phyloP scores from a whole-genome alignment of 495 filamentous ascomycete species.

The Hypoxylon lienhwacheense region DNA sequence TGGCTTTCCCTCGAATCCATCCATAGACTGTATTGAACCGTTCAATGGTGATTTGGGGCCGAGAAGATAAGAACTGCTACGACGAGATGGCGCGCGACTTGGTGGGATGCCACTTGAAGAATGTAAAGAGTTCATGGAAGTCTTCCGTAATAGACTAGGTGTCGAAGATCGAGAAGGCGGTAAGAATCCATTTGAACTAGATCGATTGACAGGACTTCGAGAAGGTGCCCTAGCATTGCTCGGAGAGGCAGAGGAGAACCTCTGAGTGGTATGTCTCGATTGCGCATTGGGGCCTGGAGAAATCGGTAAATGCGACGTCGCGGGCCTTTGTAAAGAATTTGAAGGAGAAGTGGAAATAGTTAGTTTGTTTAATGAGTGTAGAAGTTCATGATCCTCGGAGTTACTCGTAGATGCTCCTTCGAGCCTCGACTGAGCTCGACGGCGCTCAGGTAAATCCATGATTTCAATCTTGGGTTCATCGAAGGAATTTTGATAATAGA shows the following conservation, averaged over 20 bases:
- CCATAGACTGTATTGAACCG: conserved; percentile 31
- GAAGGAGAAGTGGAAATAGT: conserved; percentile 42
- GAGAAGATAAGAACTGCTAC: conserved; percentile 54
- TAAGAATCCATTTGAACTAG: conserved; percentile 35
- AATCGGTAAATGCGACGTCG: conserved; percentile 35
- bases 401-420: conserved; percentile 26
- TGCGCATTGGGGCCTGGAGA: conserved; percentile 12
- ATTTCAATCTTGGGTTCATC: conserved; percentile 19
- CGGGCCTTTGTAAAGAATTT: conserved; percentile 31
- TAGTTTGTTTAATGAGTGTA: conserved; percentile 47
- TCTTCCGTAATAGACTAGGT: conserved; percentile 52
- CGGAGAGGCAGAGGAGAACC: conserved; percentile 37
- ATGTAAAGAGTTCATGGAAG: conserved; percentile 58
- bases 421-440: conserved; percentile 21
- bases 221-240: conserved; percentile 43
- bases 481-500: background rate
- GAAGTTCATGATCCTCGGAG: conserved; percentile 39
- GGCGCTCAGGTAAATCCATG: conserved; percentile 35
- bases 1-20: conserved; percentile 46
- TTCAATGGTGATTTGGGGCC: conserved; percentile 43
- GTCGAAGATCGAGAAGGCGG: conserved; percentile 53
- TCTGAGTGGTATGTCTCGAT: conserved; percentile 1
- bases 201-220: conserved; percentile 56
- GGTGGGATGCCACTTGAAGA: conserved; percentile 48
- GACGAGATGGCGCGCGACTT: conserved; percentile 46